phyloP scores from a whole-genome alignment of 164 flowering plant species.

The Chimonanthus praecox region DNA sequence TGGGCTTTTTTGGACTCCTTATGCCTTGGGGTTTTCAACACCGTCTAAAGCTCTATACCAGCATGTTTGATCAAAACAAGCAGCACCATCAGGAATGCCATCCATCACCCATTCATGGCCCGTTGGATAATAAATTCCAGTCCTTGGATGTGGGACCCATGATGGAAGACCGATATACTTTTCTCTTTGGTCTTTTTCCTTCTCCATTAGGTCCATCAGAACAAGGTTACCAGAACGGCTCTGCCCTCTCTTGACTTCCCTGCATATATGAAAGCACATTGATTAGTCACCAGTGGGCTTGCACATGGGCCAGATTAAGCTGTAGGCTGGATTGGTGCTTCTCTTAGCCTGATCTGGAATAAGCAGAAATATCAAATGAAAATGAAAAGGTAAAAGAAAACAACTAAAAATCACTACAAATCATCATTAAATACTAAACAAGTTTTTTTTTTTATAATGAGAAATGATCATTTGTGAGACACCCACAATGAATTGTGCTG shows the following conservation, averaged over 20 bases:
- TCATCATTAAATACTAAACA: no score
- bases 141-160: constrained; percentile 68
- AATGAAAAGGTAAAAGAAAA: no score
- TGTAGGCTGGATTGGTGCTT: no score
- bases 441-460: no score
- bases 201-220: background rate
- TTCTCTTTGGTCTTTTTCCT: background rate
- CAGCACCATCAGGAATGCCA: constrained; percentile 44
- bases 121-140: constrained; percentile 57
- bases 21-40: constrained; percentile 23
- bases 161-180: background rate
- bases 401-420: no score
- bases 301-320: background rate
- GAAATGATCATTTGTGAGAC: no score
- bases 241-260: constrained; percentile 8
- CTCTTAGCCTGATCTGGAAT: no score
- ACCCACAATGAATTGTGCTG: no score
- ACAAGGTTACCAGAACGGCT: background rate
- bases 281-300: background rate
- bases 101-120: constrained; percentile 66
- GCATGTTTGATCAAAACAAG: constrained; percentile 27
- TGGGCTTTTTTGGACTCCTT: no score
- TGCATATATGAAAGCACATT: background rate
- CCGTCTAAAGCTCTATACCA: constrained; percentile 61
- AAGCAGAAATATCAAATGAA: no score